Base-by-base conservation (phyloP, 495 filamentous ascomycete genomes). In the Pyrenula massariospora region DNA sequence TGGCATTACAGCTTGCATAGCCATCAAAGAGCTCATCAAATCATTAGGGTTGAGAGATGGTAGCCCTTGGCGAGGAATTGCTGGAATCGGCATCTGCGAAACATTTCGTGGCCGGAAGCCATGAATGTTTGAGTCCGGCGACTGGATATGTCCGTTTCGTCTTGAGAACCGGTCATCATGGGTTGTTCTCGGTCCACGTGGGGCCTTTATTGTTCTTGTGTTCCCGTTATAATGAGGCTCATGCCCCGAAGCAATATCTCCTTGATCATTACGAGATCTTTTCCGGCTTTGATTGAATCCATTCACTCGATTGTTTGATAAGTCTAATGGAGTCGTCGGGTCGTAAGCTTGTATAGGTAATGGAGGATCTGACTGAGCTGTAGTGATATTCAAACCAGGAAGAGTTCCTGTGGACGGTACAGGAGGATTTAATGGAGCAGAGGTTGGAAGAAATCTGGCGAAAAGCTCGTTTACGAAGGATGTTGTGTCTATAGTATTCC, bases 391-490 rank as follows among this genome's bases (percentile, higher is more conserved):
- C 62, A 62, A 58, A 15, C 31, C 31, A 42, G 31, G 31, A 5
- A 42, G 15, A 69, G 66, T 52, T 69, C 69, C 60, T 74, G 68
- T 54, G 71, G 69, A 22, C 68, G 67, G 61, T 81, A 73, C 31
- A 85, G 75, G 22, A 83, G 65, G 69, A 84, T 83, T 48, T 77
- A 73, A 61, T 42, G 31, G 15, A 42, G 31, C 31, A 42, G 82
- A 82, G 62, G 81, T 84, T 12, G 79, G 72, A 53, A 91, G 79
- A 10, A 85, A 75, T 0, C 64, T 84, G 20, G 79, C 68, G 65
- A 98, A 90, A 47, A 95, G 80, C 63, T 95, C 92, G 56, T 87
- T 74, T n/a, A 96, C 87, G 59, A 98, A 96, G 2, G 74, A 65
- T 1, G 67, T 62, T 1, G 89, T 85, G 63, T 93, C 90, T 88